Percentiles rank a stretch among this genome's conserved stretches.
Conservation (phyloP, 108 stramenopile genomes). For the Cyclotella baltica region DNA sequence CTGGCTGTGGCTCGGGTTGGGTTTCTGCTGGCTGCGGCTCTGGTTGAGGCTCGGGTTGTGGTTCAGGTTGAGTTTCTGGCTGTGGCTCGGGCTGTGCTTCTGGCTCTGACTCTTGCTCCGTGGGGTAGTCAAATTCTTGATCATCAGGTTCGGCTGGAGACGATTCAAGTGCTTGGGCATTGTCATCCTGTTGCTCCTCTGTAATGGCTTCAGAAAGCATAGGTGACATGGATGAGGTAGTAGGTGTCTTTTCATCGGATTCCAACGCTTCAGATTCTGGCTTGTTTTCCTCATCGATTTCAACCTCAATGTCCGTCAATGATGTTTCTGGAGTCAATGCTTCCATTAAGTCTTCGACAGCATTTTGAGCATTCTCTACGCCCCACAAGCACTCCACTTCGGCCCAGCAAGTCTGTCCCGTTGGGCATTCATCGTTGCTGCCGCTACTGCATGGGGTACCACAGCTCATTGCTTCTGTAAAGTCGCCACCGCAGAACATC, state of each 20-base stretch:
- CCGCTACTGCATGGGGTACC: conserved; percentile 30
- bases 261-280: neutral
- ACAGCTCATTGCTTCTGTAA: conserved; percentile 19
- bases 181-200: neutral
- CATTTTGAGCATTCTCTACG: conserved; percentile 3
- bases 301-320: neutral
- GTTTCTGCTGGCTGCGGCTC: neutral
- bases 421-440: conserved; percentile 26
- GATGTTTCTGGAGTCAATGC: neutral
- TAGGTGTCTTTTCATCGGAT: neutral
- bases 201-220: neutral
- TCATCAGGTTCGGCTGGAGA: neutral
- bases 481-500: conserved; percentile 45
- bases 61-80: neutral
- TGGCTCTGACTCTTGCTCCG: neutral
- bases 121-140: conserved; percentile 4
- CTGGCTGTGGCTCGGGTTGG: neutral
- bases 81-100: neutral
- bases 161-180: neutral
- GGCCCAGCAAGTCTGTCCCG: conserved; percentile 33
- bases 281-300: neutral
- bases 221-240: neutral
- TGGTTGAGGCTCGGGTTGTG: neutral
- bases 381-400: conserved; percentile 38
- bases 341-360: neutral